Percentiles rank a stretch among this genome's conserved stretches.
Conservation (phyloP, 352 stramenopile species). For the Phytophthora constricta region DNA sequence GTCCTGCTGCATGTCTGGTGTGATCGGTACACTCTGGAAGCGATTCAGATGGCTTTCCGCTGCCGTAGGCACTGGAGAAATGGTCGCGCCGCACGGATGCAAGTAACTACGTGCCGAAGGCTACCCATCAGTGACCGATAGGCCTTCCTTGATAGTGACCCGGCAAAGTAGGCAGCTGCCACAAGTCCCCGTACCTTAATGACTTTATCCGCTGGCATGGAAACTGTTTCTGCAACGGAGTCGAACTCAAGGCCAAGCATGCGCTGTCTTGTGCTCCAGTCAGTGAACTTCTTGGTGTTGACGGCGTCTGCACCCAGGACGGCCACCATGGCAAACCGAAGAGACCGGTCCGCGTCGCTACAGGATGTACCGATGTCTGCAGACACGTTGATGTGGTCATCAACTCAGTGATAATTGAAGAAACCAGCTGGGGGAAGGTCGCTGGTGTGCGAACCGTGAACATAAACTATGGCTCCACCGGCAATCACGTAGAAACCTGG, state of each 20-base stretch:
- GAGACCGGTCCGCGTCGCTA: conserved; percentile 11
- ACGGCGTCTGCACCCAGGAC: conserved; percentile 22
- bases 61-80: conserved; percentile 13
- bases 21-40: conserved; percentile 1
- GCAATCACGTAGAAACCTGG: conserved; percentile 20
- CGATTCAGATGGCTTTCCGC: neutral
- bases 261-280: conserved; percentile 8
- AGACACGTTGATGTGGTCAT: conserved; percentile 21
- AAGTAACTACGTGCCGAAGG: conserved; percentile 19
- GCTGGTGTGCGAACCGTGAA: conserved; percentile 11
- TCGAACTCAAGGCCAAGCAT: conserved; percentile 21
- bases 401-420: conserved; percentile 31
- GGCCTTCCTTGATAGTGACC: neutral
- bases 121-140: conserved; percentile 22
- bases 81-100: conserved; percentile 5
- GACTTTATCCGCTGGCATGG: conserved; percentile 16
- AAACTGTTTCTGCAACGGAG: neutral
- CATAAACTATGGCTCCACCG: conserved; percentile 15
- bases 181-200: conserved; percentile 9
- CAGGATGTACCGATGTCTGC: neutral
- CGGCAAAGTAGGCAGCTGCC: conserved; percentile 1
- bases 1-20: conserved; percentile 12
- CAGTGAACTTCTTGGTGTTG: conserved; percentile 28
- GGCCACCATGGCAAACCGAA: conserved; percentile 21
- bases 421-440: neutral